These are phyloP conservation scores for Pelargonium citronellum DNA, from an alignment of 441 rosid species.

Conservation along the genomic window DNA sequence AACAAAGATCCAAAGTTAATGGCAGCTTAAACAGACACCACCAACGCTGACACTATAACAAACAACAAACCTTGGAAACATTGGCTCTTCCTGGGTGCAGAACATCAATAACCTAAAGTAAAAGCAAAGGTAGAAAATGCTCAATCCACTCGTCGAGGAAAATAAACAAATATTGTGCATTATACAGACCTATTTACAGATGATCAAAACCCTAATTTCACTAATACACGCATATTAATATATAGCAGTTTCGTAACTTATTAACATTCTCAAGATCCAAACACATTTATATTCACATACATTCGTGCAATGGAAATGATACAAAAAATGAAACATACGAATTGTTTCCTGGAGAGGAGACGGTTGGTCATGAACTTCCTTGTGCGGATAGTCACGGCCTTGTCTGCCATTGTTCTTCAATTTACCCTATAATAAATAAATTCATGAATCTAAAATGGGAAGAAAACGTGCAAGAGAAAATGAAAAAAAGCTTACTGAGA, in stretches of 20 bases:
- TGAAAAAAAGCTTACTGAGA: no score
- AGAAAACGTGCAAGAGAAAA: no score
- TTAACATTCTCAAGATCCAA: no score
- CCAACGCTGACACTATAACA: background rate
- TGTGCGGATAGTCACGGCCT: background rate
- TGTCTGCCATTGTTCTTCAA: slow-evolving; percentile 4
- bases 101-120: background rate
- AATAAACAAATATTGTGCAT: no score
- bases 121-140: background rate
- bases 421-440: no score
- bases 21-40: background rate
- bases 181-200: no score
- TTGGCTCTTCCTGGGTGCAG: slow-evolving; percentile 1
- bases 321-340: background rate
- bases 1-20: background rate
- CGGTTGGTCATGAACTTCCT: slow-evolving; percentile 6
- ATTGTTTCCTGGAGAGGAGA: slow-evolving; percentile 2
- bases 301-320: no score
- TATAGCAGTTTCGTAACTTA: no score
- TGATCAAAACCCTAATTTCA: no score
- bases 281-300: no score
- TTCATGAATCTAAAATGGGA: no score
- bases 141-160: background rate
- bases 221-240: no score
- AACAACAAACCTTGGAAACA: slow-evolving; percentile 3